These are phyloP conservation scores for Fragaria nilgerrensis DNA, from an alignment of 306 rosid genomes.

Conservation along the genomic window DNA sequence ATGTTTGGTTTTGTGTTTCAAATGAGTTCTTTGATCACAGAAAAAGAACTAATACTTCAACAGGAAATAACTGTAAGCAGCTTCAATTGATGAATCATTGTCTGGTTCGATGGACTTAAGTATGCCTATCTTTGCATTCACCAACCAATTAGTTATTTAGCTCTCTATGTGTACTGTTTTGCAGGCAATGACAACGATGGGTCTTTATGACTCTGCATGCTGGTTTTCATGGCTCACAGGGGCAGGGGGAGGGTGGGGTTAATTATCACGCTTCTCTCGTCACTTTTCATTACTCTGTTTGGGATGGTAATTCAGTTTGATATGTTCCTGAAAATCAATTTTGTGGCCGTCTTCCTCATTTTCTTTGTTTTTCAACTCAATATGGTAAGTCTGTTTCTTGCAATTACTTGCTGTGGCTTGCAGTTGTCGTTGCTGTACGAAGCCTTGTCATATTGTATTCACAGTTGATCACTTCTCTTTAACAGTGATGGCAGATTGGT, in stretches of 20 bases:
- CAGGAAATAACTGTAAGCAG: constrained; percentile 45
- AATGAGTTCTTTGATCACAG: constrained; percentile 69
- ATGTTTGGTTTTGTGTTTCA: constrained; percentile 88
- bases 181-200: constrained; percentile 83
- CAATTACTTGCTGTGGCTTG: constrained; percentile 18
- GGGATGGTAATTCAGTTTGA: constrained; percentile 78
- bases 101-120: not conserved
- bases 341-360: constrained; percentile 51
- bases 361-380: constrained; percentile 89
- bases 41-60: constrained; percentile 82
- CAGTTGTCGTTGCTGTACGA: not conserved
- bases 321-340: constrained; percentile 60
- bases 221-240: constrained; percentile 84
- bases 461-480: constrained; percentile 9
- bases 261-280: constrained; percentile 45
- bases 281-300: constrained; percentile 64
- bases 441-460: constrained; percentile 2
- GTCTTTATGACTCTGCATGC: constrained; percentile 75
- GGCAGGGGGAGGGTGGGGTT: no score
- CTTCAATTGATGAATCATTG: not conserved
- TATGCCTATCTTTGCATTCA: not conserved
- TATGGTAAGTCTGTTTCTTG: constrained; percentile 57
- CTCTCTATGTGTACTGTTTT: constrained; percentile 1
- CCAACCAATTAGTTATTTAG: not conserved
- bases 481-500: constrained; percentile 57